Percentiles rank a stretch among this genome's conserved stretches.
phyloP scores from a whole-genome alignment of 208 protist species.

The Acanthamoeba pearcei region DNA sequence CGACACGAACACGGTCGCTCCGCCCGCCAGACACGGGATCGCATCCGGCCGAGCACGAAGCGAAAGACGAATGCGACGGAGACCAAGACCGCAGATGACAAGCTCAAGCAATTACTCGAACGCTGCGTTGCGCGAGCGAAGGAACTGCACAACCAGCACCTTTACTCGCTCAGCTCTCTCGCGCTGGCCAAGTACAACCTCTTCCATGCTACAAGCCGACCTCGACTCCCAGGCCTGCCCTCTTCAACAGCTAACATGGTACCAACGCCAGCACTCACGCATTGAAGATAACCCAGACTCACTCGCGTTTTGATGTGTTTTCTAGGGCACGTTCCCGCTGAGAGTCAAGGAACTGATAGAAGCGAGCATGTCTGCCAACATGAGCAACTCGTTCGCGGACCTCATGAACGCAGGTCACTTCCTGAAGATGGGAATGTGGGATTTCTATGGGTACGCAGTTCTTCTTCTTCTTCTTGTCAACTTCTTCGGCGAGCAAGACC shows the following conservation, averaged over 20 bases:
- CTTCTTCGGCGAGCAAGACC: neutral
- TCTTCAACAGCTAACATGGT: slow-evolving; percentile 57
- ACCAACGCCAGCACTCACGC: neutral
- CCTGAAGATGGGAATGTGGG: slow-evolving; percentile 62
- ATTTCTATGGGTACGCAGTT: slow-evolving; percentile 39
- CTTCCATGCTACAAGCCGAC: slow-evolving; percentile 29
- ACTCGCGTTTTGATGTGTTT: neutral
- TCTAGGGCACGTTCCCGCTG: slow-evolving; percentile 36
- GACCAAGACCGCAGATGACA: neutral
- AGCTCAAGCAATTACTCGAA: slow-evolving; percentile 48
- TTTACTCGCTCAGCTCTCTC: slow-evolving; percentile 43
- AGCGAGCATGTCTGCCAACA: slow-evolving; percentile 37
- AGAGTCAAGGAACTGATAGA: slow-evolving; percentile 49
- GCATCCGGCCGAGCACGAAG: neutral
- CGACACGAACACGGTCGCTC: neutral
- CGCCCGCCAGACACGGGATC: neutral
- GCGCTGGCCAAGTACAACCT: slow-evolving; percentile 70
- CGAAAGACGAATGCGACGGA: slow-evolving; percentile 13
- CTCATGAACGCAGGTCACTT: slow-evolving; percentile 28
- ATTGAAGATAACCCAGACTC: neutral
- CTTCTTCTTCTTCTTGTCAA: neutral
- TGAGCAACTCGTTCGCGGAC: slow-evolving; percentile 12
- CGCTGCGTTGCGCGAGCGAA: slow-evolving; percentile 24
- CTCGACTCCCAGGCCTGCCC: neutral
- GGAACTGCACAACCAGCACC: slow-evolving; percentile 45